Base-by-base conservation (phyloP, 331 rosid genomes). In the Erythrophleum ivorense region DNA sequence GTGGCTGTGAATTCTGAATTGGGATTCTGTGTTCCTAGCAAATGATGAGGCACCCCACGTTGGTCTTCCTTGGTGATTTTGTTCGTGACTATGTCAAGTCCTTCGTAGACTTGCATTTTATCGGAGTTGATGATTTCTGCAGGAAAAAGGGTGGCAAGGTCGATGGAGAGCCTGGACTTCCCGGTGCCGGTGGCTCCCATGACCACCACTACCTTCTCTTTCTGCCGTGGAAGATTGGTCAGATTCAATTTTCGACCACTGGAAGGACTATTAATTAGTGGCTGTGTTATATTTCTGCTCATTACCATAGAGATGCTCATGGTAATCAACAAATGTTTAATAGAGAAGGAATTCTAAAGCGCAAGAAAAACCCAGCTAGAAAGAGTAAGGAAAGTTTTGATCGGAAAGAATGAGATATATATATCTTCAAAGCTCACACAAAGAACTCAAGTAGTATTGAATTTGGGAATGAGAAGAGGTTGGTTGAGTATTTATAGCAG, bases 111-210 rank as follows among this genome's bases (percentile, higher is more conserved):
- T 88, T 95, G 99, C 69, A 95, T 91, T 89, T 95, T 95, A 76
- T 95, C 99, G 0, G 99, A 87, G 88, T 95, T 95, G 46, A 95
- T 90, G 86, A 95, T 82, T 80, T 95, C 97, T 0, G 94, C 88
- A 0, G 86, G 82, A 34, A 91, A 91, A 49, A 24, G 77, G 5
- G 86, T 86, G 33, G 97, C 98, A 1, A 95, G 84, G 84, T 91
- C 97, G 40, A 93, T 66, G 1, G 99, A 91, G 1, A 95, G 90
- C 77, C 87, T 86, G 4, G 99, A 95, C 58, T 95, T 95, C 0
- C 99, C 99, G 0, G 98, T 78, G 2, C 97, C 99, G 0, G 99
- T 95, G 5, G 97, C 97, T 4, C 99, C 99, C 87, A 92, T 88
- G 68, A 95, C 81, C 29, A 95, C 59, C 41, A 95, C 91, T 57